Base-by-base conservation (phyloP, 2,329 filamentous ascomycete genomes). In the Daldinia sp. region DNA sequence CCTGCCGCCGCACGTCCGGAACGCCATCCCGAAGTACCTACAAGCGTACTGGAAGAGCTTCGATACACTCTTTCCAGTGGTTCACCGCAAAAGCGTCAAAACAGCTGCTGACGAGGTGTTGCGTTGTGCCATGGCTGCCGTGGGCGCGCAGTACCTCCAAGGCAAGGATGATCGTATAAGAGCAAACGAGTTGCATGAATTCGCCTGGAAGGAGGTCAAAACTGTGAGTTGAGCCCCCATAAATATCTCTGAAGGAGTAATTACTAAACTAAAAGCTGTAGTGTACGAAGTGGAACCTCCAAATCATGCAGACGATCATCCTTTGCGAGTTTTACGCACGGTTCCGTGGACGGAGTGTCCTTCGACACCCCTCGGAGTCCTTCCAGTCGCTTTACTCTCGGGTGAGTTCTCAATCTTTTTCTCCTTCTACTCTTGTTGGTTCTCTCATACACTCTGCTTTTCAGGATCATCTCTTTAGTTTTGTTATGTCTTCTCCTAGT, bases 251-350 rank as follows among this genome's bases (percentile, higher is more conserved):
- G 20, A n/a, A 30, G 6, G 37, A 30, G 30, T 62, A 57, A 53
- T 23, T 33, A 53, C 64, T 72, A 33, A 74, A 74, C 65, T 51
- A 37, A 26, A 69, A 68, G 54, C 65, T 61, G 20, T 70, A 87
- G 85, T 80, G 81, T 64, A 80, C 81, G n/a, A 78, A 82, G 54
- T 87, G 85, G 85, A 79, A 81, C 69, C 75, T 86, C 61, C 79
- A 83, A 60, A 79, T 83, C 74, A 86, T 87, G 83, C 86, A 88
- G 76, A 79, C 85, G 20, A 82, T 87, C 72, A 76, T 87, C 71
- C 79, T 88, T 20, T 87, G 85, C 78, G 86, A 88, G 76, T 82
- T 85, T 74, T 87, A 86, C 72, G 78, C 84, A 57, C 83, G 85
- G 64, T 88, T 88, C 76, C 81, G 86, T 67, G 86, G 86, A 74